Base-by-base conservation (phyloP, 1,284 basidiomycete genomes). In the Trichosporon sp. region DNA sequence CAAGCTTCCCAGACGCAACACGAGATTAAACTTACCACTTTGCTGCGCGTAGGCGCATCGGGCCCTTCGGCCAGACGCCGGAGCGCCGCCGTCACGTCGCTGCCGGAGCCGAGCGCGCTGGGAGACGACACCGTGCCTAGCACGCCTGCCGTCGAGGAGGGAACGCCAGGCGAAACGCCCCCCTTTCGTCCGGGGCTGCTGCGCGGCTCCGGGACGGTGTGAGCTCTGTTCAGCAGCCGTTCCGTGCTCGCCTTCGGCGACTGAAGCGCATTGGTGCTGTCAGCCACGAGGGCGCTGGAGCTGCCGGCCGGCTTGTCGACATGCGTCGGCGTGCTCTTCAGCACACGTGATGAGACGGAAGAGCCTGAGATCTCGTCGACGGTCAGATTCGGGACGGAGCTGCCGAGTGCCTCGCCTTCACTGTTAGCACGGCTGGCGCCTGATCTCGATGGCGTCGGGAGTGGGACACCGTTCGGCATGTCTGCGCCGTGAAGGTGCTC, bases 301-400 rank as follows among this genome's bases (percentile, higher is more conserved):
- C 53, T 25, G 58, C 44, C 27, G 13, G 34, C 5, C 7, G 47
- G 35, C n/a, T 73, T 71, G 65, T 76, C 76, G 64, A 80, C 71
- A 72, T 78, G 79, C 5, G 79, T 80, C 21, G 79, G 78, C 0
- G 77, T 75, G 21, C 68, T 69, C 60, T 76, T 75, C 23, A 80
- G 75, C 64, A 44, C 13, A 21, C 70, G 65, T 18, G 68, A 38
- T 13, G 63, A 60, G 18, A 32, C n/a, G 12, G 56, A 32, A 1
- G 56, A 60, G 3, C 27, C 56, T 29, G 56, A 32, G 18, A 60
- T 29, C 27, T 60, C 56, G 29, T 60, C 29, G 23, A 29, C 27
- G 12, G 51, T 56, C 25, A 15, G 51, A 8, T 56, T 15, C 64
- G 64, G 42, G 2, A 65, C 31, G 2, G 35, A 53, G 18, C 21